Evolutionary conservation across 139 green algal species (phyloP).

Genomic region (Tetradesmus obliquus): DNA sequence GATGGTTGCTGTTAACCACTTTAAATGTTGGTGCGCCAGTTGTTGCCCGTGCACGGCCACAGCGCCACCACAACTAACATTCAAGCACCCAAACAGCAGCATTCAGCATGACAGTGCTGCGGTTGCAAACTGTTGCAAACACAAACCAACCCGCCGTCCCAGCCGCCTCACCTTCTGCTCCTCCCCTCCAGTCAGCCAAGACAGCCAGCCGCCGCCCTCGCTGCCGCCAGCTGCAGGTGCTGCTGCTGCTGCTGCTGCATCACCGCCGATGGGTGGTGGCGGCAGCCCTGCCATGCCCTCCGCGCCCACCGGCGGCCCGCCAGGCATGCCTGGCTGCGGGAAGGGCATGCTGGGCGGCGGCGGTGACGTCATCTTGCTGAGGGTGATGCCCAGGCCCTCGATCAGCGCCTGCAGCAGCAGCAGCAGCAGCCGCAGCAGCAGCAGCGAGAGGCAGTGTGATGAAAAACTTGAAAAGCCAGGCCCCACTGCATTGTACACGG

Average conservation of each 20-base stretch:
- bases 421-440: neutral
- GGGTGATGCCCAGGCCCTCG: constrained; percentile 96
- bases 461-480: neutral
- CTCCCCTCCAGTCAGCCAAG: constrained; percentile 33
- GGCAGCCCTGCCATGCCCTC: neutral
- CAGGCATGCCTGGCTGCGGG: constrained; percentile 46
- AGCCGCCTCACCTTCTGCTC: constrained; percentile 39
- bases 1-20: too few species aligned
- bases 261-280: constrained; percentile 10
- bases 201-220: constrained; percentile 27
- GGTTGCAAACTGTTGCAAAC: too few species aligned
- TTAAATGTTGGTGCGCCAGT: too few species aligned
- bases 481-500: neutral
- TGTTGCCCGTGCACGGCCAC: too few species aligned
- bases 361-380: constrained; percentile 90
- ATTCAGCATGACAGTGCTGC: too few species aligned
- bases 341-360: constrained; percentile 71
- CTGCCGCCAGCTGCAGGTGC: neutral
- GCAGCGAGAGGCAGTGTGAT: neutral
- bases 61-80: too few species aligned
- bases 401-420: constrained; percentile 88
- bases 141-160: too few species aligned
- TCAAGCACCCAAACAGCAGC: too few species aligned
- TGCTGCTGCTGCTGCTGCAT: constrained; percentile 20
- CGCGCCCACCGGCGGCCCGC: neutral